Evolutionary conservation across 2,329 filamentous ascomycete species (phyloP).

Genomic region (Tolypocladium ophioglossoides): DNA sequence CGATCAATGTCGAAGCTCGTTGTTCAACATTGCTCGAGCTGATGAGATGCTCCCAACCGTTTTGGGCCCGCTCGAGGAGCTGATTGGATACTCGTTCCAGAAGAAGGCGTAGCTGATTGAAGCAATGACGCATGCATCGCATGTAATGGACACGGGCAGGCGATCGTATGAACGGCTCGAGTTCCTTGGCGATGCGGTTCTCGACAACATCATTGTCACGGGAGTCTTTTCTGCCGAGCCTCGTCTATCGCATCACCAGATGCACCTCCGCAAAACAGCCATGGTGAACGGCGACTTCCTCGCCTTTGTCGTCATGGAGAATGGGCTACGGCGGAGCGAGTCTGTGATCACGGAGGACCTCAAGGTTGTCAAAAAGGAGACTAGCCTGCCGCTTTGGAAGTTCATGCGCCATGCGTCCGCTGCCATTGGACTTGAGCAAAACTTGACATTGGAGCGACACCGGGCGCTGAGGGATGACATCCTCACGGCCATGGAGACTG

Average conservation of each 20-base stretch:
- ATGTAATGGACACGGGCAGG: constrained; percentile 28
- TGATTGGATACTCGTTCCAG: constrained; percentile 63
- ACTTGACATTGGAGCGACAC: constrained; percentile 33
- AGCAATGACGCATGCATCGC: constrained; percentile 69
- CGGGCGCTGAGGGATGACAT: constrained; percentile 37
- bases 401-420: constrained; percentile 53
- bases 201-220: constrained; percentile 66
- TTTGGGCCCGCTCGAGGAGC: constrained; percentile 43
- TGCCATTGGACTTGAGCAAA: constrained; percentile 36
- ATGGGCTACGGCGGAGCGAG: constrained; percentile 12
- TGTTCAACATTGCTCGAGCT: constrained; percentile 31
- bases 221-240: constrained; percentile 40
- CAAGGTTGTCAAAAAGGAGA: constrained; percentile 9
- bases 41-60: constrained; percentile 25
- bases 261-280: constrained; percentile 68
- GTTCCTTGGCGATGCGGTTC: constrained; percentile 76
- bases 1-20: constrained; percentile 23
- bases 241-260: constrained; percentile 38
- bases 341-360: constrained; percentile 7
- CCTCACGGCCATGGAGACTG: constrained; percentile 34
- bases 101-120: constrained; percentile 62
- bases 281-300: constrained; percentile 75
- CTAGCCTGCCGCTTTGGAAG: constrained; percentile 46
- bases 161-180: constrained; percentile 62
- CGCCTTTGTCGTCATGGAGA: constrained; percentile 59